phyloP scores from a whole-genome alignment of 2,329 filamentous ascomycete genomes.

The Paecilomyces niveus region DNA sequence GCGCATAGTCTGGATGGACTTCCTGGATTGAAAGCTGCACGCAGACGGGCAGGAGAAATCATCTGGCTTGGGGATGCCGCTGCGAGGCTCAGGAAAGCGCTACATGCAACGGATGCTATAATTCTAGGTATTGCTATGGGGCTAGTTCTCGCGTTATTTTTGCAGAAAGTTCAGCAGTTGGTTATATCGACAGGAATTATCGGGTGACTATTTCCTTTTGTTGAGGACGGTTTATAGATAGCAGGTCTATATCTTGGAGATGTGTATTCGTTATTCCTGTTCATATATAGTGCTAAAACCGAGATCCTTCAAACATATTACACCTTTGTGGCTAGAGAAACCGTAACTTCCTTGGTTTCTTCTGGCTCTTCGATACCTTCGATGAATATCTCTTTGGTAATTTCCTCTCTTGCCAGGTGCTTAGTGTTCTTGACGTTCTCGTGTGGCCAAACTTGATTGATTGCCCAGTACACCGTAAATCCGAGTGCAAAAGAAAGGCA shows the following conservation, averaged over 20 bases:
- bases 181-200: too few species aligned
- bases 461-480: not conserved
- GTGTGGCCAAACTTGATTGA: not conserved
- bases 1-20: slow-evolving; percentile 51
- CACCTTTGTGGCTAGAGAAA: not conserved
- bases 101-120: too few species aligned
- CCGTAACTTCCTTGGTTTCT: not conserved
- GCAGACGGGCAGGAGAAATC: slow-evolving; percentile 17
- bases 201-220: too few species aligned
- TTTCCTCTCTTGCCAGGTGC: not conserved
- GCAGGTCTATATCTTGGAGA: not conserved
- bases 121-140: too few species aligned
- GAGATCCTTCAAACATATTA: not conserved
- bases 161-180: too few species aligned
- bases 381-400: not conserved
- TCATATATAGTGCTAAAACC: not conserved
- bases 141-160: too few species aligned
- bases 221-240: too few species aligned
- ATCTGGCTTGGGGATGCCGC: not conserved
- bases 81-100: not conserved
- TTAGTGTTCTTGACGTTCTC: not conserved
- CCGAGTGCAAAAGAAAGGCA: slow-evolving; percentile 16
- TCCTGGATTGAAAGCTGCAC: slow-evolving; percentile 49
- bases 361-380: not conserved
- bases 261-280: not conserved